phyloP scores from a whole-genome alignment of 176 grass and related monocot genomes.

The Raddia guianensis region DNA sequence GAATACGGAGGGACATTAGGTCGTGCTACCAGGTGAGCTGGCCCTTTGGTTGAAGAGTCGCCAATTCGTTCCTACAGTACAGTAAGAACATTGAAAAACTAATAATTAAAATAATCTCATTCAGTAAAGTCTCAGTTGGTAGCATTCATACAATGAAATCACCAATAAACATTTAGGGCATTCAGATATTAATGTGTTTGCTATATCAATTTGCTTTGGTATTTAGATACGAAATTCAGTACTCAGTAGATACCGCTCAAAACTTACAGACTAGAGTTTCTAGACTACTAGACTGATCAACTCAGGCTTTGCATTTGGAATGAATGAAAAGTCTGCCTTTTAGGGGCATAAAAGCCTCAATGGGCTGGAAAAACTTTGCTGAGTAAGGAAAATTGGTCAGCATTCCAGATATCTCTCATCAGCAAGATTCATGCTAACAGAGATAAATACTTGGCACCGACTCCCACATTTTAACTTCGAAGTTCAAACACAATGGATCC shows the following conservation, averaged over 20 bases:
- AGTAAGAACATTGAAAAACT: slow-evolving; percentile 2
- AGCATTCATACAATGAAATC: not conserved
- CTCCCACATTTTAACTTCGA: too few species aligned
- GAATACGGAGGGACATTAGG: slow-evolving; percentile 53
- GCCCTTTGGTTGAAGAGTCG: slow-evolving; percentile 56
- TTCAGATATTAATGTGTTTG: not conserved
- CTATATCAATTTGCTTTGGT: not conserved
- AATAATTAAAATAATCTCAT: slow-evolving; percentile 6
- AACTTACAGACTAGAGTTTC: too few species aligned
- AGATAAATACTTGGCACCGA: too few species aligned
- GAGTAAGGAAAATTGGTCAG: too few species aligned
- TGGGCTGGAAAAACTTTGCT: too few species aligned
- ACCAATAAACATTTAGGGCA: not conserved
- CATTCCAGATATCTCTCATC: too few species aligned
- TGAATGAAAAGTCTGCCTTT: too few species aligned
- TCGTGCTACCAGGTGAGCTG: slow-evolving; percentile 38
- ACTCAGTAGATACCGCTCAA: not conserved
- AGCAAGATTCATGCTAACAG: too few species aligned
- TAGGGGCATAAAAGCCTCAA: too few species aligned
- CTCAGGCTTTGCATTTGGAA: too few species aligned
- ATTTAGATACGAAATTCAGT: not conserved
- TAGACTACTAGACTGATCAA: too few species aligned
- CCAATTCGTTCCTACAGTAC: slow-evolving; percentile 52
- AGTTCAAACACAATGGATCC: too few species aligned
- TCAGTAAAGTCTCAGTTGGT: not conserved